Percentiles rank a stretch among this genome's conserved stretches.
These are phyloP conservation scores for Auxenochlorella pyrenoidosa DNA, from an alignment of 139 green algal genomes.

Conservation along the genomic window DNA sequence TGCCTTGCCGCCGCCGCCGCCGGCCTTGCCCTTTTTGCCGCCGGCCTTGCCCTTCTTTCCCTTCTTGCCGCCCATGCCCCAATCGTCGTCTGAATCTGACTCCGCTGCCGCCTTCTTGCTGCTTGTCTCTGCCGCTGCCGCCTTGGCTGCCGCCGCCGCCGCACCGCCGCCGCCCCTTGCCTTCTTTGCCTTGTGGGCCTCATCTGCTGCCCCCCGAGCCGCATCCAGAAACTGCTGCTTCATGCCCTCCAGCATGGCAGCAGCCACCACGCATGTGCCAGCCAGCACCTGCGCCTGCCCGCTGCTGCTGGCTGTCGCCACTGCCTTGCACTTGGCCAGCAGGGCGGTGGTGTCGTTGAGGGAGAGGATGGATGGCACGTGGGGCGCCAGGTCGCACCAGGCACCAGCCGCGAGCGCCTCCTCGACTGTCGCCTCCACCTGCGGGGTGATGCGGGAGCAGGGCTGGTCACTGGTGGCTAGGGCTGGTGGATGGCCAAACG, in stretches of 20 bases:
- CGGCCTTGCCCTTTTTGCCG: constrained; percentile 36
- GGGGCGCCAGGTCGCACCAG: constrained; percentile 55
- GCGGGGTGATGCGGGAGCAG: neutral
- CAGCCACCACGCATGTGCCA: constrained; percentile 57
- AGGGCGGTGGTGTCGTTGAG: constrained; percentile 54
- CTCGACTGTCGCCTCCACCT: constrained; percentile 42
- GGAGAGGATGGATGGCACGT: constrained; percentile 60
- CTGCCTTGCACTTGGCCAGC: constrained; percentile 42
- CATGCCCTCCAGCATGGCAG: constrained; percentile 49
- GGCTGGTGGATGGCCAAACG: too few relatives aligned
- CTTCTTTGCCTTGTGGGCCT: constrained; percentile 56
- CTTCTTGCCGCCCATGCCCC: constrained; percentile 51
- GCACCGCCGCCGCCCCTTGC: constrained; percentile 18
- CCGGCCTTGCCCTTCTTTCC: constrained; percentile 61
- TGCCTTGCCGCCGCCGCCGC: constrained; percentile 3
- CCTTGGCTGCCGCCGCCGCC: constrained; percentile 33
- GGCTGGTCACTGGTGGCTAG: too few relatives aligned
- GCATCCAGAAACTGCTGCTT: constrained; percentile 38
- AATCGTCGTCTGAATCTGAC: constrained; percentile 64
- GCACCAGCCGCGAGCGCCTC: constrained; percentile 37
- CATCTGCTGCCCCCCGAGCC: constrained; percentile 55
- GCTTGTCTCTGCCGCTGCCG: neutral
- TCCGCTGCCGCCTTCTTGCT: constrained; percentile 38
- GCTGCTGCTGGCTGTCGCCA: neutral
- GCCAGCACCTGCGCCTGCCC: constrained; percentile 44